Evolutionary conservation across 1,139 yeast genomes (phyloP).

Genomic region (Torulaspora pretoriensis): DNA sequence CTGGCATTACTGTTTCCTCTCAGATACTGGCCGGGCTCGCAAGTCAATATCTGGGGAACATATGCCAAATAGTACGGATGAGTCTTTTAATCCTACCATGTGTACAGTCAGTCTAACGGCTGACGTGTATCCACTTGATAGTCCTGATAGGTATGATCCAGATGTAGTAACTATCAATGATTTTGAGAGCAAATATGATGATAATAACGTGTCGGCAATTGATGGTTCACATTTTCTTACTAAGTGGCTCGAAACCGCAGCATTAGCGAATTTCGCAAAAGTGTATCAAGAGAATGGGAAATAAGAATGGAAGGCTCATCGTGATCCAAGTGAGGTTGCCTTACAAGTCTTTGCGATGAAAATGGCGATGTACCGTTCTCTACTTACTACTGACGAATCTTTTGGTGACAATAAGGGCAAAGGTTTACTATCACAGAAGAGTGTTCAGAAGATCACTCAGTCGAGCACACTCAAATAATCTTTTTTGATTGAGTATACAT

Average conservation of each 20-base stretch:
- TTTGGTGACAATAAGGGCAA: too few relatives aligned
- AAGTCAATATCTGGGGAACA: constrained; percentile 48
- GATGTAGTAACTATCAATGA: too few relatives aligned
- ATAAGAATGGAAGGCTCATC: constrained; percentile 53
- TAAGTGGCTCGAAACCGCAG: constrained; percentile 64
- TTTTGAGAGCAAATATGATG: too few relatives aligned
- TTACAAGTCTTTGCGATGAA: constrained; percentile 53
- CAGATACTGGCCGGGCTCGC: constrained; percentile 50
- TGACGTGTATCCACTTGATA: constrained; percentile 40
- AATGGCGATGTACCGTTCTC: constrained; percentile 58
- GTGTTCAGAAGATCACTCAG: constrained; percentile 24
- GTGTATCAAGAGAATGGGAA: constrained; percentile 60
- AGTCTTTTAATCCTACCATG: constrained; percentile 68
- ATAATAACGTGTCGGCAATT: too few relatives aligned
- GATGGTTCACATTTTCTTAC: constrained; percentile 38
- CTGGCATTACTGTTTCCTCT: constrained; percentile 37
- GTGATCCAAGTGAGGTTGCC: constrained; percentile 95
- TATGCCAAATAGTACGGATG: constrained; percentile 54
- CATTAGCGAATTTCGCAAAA: constrained; percentile 77
- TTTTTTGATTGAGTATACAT: constrained; percentile 62
- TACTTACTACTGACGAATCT: too few relatives aligned
- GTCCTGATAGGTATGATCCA: constrained; percentile 42
- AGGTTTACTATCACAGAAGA: too few relatives aligned
- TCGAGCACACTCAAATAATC: constrained; percentile 37
- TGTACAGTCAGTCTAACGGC: constrained; percentile 50